phyloP scores from a whole-genome alignment of 768 basidiomycete species.

The Amanita polypyramis region DNA sequence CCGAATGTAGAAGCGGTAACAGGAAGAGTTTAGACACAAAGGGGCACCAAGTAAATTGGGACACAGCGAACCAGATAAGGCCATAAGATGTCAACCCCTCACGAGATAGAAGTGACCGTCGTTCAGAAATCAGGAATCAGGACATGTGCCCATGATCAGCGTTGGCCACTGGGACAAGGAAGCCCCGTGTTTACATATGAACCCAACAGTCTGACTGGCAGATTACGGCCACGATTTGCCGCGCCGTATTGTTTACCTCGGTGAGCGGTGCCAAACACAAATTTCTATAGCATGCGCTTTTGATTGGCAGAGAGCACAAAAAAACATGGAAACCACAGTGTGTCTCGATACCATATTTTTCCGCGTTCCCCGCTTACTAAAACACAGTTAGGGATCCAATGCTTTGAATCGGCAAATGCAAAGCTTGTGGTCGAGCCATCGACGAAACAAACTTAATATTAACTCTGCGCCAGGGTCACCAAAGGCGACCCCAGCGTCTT shows the following conservation, averaged over 20 bases:
- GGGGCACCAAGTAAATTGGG: neutral
- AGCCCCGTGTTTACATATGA: no score
- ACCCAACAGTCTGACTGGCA: no score
- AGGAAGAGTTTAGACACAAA: neutral
- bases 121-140: neutral
- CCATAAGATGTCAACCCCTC: no score
- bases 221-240: no score
- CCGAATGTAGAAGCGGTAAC: neutral
- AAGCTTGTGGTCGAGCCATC: slow-evolving; percentile 63
- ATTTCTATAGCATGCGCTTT: neutral
- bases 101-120: no score
- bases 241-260: neutral
- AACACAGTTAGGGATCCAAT: slow-evolving; percentile 61
- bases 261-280: slow-evolving; percentile 3
- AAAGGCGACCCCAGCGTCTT: slow-evolving; percentile 9
- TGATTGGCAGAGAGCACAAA: neutral
- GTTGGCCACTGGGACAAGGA: no score
- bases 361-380: slow-evolving; percentile 19
- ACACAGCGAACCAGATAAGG: no score
- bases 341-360: slow-evolving; percentile 9
- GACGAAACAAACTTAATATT: slow-evolving; percentile 57
- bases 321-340: slow-evolving; percentile 19
- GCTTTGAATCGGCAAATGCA: slow-evolving; percentile 72
- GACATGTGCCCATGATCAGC: slow-evolving; percentile 1
- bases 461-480: slow-evolving; percentile 29